These are phyloP conservation scores for Pestalotiopsis sp. DNA, from an alignment of 2,329 filamentous ascomycete species.

Conservation along the genomic window DNA sequence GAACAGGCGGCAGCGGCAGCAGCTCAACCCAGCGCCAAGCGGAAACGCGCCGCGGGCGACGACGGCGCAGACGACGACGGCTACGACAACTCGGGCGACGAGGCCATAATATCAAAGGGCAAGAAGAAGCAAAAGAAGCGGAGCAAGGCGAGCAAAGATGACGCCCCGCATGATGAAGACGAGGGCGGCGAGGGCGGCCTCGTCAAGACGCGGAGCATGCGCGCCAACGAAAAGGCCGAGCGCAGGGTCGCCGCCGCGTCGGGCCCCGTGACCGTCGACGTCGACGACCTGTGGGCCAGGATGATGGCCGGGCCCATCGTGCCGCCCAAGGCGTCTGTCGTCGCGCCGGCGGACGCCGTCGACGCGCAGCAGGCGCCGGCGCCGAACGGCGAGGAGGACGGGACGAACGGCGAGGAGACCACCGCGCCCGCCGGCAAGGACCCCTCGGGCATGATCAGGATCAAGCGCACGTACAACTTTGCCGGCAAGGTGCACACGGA, in stretches of 20 bases:
- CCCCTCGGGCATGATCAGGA: constrained; percentile 51
- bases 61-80: constrained; percentile 41
- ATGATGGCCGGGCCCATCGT: constrained; percentile 54
- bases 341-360: constrained; percentile 13
- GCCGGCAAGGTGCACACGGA: constrained; percentile 72
- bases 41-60: constrained; percentile 28
- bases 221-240: constrained; percentile 65
- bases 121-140: constrained; percentile 51
- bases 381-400: neutral
- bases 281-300: constrained; percentile 69
- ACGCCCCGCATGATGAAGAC: constrained; percentile 43
- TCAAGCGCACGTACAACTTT: constrained; percentile 74
- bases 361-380: constrained; percentile 6
- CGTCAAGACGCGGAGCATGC: constrained; percentile 72
- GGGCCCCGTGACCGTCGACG: constrained; percentile 67
- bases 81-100: constrained; percentile 71
- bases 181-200: constrained; percentile 61
- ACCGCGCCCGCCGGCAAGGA: constrained; percentile 22
- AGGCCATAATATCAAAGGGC: constrained; percentile 64
- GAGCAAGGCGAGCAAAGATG: constrained; percentile 42
- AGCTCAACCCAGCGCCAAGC: constrained; percentile 25
- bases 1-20: constrained; percentile 14
- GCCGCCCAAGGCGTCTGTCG: constrained; percentile 26
- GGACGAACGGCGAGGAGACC: constrained; percentile 1
- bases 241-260: constrained; percentile 50